Evolutionary conservation across 73 alveolate species (phyloP), one percentile per base, ranked within the genome.

Genomic region (Paramecium sonneborni): DNA sequence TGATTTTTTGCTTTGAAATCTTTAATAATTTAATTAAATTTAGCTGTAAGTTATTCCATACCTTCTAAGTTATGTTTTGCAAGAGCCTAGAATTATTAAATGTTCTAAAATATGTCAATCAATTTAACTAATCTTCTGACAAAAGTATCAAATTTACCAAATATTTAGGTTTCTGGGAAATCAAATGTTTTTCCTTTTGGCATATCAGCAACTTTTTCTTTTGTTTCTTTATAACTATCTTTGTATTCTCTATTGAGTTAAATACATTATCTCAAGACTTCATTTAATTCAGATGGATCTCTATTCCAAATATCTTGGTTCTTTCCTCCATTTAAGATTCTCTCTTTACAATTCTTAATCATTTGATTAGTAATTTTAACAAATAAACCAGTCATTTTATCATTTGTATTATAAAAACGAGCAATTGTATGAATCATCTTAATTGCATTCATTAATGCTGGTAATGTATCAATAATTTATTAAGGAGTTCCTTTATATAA

Each of bases 371-470:
- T 99, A 96, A 99, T 99, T 98, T 99, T 99, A 57, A 98, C 98
- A 97, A 99, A 99, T 79, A 99, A 97, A 35, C 98, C 99, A 32
- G 99, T 99, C 99, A 99, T 99, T 93, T 98, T 97, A 72, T 99
- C 99, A 86, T 97, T 97, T 89, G 99, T 98, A 97, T 99, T 99
- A 97, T 99, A 99, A 95, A 98, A 99, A 76, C 99, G 94, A 39
- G 99, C 99, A 94, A 99, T 99, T 85, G 99, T 98, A 95, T 98
- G 99, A 93, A 99, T 99, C 99, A 99, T 97, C 96, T 99, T 99
- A 76, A 99, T 98, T 5, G 99, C 97, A 95, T 99, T 99, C 99
- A 98, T 99, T 76, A 99, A 92, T 30, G 99, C 99, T 74, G 99
- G 99, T 52, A 97, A 96, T 24, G 99, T 96, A 57, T 97, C 99